phyloP scores from a whole-genome alignment of 306 rosid genomes.

The Erythrophleum fordii region DNA sequence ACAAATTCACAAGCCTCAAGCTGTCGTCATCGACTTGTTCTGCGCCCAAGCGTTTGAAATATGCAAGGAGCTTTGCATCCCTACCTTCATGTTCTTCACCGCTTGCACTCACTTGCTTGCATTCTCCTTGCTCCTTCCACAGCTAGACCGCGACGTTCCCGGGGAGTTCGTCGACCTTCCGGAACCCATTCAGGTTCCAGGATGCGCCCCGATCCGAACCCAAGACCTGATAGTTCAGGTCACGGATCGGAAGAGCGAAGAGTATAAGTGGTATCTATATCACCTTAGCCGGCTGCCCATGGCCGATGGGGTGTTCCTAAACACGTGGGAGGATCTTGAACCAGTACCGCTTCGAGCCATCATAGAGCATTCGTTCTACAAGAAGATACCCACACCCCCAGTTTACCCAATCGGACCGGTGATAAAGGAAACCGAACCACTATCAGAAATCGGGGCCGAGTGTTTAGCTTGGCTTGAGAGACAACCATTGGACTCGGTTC shows the following conservation, averaged over 20 bases:
- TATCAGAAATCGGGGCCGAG: neutral
- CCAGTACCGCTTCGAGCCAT: conserved; percentile 37
- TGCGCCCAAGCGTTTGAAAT: conserved; percentile 51
- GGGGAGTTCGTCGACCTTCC: conserved; percentile 54
- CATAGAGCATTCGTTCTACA: conserved; percentile 37
- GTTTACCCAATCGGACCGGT: conserved; percentile 44
- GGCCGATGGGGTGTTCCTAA: conserved; percentile 44
- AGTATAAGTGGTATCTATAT: conserved; percentile 38
- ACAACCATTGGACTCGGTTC: conserved; percentile 47
- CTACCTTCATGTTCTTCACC: conserved; percentile 43
- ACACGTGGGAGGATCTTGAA: conserved; percentile 54
- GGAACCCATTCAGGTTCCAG: conserved; percentile 46
- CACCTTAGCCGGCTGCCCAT: conserved; percentile 39
- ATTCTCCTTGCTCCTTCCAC: conserved; percentile 40
- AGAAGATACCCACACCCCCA: conserved; percentile 24
- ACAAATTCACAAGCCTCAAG: conserved; percentile 36
- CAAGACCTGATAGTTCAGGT: conserved; percentile 42
- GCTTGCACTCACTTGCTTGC: conserved; percentile 44
- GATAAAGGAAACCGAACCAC: conserved; percentile 32
- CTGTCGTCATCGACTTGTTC: conserved; percentile 47
- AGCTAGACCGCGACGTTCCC: conserved; percentile 40
- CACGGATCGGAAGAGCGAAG: conserved; percentile 34
- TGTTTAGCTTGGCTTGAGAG: conserved; percentile 51
- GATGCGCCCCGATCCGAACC: conserved; percentile 37
- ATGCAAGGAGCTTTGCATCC: conserved; percentile 47